phyloP scores from a whole-genome alignment of 2,329 filamentous ascomycete species.

The Aspergillus calidoustus region DNA sequence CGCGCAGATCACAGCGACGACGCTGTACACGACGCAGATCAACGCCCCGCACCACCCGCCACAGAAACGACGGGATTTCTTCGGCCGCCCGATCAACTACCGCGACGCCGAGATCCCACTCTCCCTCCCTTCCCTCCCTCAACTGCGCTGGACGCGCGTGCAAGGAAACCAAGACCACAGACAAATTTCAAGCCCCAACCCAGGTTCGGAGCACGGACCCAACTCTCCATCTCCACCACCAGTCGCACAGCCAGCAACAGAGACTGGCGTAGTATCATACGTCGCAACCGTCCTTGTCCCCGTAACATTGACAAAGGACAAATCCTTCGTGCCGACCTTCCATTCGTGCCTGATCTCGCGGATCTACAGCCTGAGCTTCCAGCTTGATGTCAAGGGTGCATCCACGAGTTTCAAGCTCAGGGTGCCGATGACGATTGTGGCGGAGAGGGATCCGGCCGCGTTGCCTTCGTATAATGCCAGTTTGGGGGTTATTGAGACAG shows the following conservation, averaged over 20 bases:
- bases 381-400: slow-evolving; percentile 17
- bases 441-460: slow-evolving; percentile 13
- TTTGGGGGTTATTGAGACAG: slow-evolving; percentile 14
- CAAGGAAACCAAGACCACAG: background rate
- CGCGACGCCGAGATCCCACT: slow-evolving; percentile 14
- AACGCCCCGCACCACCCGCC: slow-evolving; percentile 1
- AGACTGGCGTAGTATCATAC: background rate
- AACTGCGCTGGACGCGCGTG: slow-evolving; percentile 14
- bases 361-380: slow-evolving; percentile 18
- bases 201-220: too few relatives aligned
- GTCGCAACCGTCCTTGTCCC: slow-evolving; percentile 19
- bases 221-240: too few relatives aligned
- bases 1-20: slow-evolving; percentile 19
- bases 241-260: background rate
- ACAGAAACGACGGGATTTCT: slow-evolving; percentile 17
- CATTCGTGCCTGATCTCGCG: slow-evolving; percentile 23
- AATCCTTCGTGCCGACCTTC: slow-evolving; percentile 23
- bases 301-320: slow-evolving; percentile 19
- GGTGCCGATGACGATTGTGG: slow-evolving; percentile 15
- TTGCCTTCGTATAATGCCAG: slow-evolving; percentile 20
- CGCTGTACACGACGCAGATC: slow-evolving; percentile 18
- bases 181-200: background rate
- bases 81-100: slow-evolving; percentile 20
- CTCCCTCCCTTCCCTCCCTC: slow-evolving; percentile 16
- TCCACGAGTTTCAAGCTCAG: slow-evolving; percentile 4